Evolutionary conservation across 2,329 filamentous ascomycete species (phyloP), one percentile per base, ranked within the genome.

Genomic region (Penicillium freii): DNA sequence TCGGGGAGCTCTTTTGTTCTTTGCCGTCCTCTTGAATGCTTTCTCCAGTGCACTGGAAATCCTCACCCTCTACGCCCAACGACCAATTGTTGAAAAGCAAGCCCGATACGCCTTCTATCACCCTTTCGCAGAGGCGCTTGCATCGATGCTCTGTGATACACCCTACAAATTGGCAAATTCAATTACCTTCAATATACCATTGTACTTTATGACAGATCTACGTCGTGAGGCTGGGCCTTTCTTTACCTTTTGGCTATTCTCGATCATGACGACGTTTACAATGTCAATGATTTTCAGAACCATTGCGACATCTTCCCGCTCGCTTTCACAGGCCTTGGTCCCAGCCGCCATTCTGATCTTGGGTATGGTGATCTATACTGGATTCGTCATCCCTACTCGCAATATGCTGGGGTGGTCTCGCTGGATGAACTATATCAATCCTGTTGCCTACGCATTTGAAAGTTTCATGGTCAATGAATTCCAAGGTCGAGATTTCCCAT

Each of bases 21-120:
- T 94, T 70, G 89, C 89, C 61, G 85, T 91, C 68, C 80, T 96
- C 52, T 86, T 93, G 79, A 94, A 92, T 73, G 90, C 89, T 42
- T 92, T 93, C 65, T 81, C 86, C 57, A 88, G 85, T 67, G 87
- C 87, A 45, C 55, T n/a, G 0, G 59, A 87, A 81, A 94, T 96
- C 70, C 75, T 94, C 34, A 92, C 90, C 0, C 82, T 96, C 5
- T 97, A 94, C 71, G 85, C 90, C 2, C 92, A 96, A 82, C 88
- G 92, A 38, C 89, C 90, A 1, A 96, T 96, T 66, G 91, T 97
- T 59, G 91, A 96, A 71, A 96, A 96, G 72, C 92, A 97, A 66
- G 78, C 82, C 55, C 86, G 89, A 57, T 96, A 96, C 71, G 91
- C 92, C 19, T 81, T 96, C 19, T 96, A 96, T 68, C 92, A 96